Conservation (phyloP, 345 rosid species). For the Citrus unshiu region DNA sequence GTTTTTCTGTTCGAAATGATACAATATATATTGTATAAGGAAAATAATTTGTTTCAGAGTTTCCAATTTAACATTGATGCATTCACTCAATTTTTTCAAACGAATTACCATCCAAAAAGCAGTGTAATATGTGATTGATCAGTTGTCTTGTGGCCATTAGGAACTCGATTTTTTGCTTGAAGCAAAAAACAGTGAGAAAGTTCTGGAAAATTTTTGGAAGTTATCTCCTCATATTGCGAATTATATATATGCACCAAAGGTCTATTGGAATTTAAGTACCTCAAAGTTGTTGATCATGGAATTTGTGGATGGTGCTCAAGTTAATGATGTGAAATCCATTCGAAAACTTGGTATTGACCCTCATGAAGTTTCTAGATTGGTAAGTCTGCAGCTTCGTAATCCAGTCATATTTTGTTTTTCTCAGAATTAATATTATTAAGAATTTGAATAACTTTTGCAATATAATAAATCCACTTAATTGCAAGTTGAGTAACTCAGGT, state of each 20-base stretch:
- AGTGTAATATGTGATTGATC: not conserved
- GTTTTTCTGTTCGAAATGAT: not conserved
- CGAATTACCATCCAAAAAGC: not conserved
- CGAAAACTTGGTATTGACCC: conserved; percentile 73
- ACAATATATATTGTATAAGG: not conserved
- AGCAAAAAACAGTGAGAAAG: conserved; percentile 86
- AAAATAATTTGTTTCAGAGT: not conserved
- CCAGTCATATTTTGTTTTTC: not conserved
- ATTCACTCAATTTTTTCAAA: not conserved
- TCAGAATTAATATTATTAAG: not conserved
- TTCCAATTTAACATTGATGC: not conserved
- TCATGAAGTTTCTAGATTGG: conserved; percentile 72
- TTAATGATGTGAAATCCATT: conserved; percentile 68
- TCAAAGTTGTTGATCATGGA: conserved; percentile 91
- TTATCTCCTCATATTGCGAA: conserved; percentile 86
- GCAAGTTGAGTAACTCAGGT: not conserved
- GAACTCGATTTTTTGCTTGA: conserved; percentile 89
- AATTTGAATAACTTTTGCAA: not conserved
- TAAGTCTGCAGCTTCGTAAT: conserved; percentile 36
- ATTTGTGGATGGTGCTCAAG: conserved; percentile 88
- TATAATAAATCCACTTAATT: not conserved
- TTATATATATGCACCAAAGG: conserved; percentile 71
- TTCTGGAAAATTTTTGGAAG: conserved; percentile 84
- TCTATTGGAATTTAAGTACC: conserved; percentile 81
- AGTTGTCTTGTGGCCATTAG: conserved; percentile 34